Evolutionary conservation across 495 filamentous ascomycete species (phyloP).

Genomic region (Hamigera avellanea): DNA sequence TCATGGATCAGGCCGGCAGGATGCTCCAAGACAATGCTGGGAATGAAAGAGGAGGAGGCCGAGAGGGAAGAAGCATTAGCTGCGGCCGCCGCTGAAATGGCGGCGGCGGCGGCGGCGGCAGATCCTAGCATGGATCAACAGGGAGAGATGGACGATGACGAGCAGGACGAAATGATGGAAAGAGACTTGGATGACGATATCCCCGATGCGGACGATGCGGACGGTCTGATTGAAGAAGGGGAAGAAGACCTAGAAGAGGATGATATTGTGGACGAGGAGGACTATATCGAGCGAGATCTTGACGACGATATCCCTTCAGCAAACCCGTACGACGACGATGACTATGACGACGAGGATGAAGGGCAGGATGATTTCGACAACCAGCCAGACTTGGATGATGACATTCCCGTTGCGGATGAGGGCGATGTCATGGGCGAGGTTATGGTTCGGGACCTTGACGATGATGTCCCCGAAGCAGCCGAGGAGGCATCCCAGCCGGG

Average conservation of each 20-base stretch:
- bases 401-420: conserved; percentile 24
- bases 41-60: conserved; percentile 64
- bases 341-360: conserved; percentile 25
- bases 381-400: conserved; percentile 32
- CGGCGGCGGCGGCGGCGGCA: conserved; percentile 47
- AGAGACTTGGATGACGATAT: conserved; percentile 39
- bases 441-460: conserved; percentile 15
- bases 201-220: conserved; percentile 28
- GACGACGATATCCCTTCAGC: conserved; percentile 42
- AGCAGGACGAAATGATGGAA: conserved; percentile 26
- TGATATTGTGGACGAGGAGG: conserved; percentile 26
- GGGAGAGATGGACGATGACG: conserved; percentile 18
- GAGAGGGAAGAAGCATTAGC: conserved; percentile 73
- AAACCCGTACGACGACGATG: conserved; percentile 33
- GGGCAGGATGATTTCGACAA: conserved; percentile 26
- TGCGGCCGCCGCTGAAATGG: conserved; percentile 53
- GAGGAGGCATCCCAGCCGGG: too few species aligned
- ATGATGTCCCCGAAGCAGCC: conserved; percentile 19
- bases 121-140: conserved; percentile 20
- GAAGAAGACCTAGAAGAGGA: conserved; percentile 31
- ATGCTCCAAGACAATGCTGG: conserved; percentile 62
- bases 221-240: conserved; percentile 29
- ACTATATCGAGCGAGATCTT: conserved; percentile 34
- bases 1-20: conserved; percentile 74
- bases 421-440: conserved; percentile 3